Conservation (phyloP, 2,329 filamentous ascomycete species). For the Biscogniauxia mediterranea region DNA sequence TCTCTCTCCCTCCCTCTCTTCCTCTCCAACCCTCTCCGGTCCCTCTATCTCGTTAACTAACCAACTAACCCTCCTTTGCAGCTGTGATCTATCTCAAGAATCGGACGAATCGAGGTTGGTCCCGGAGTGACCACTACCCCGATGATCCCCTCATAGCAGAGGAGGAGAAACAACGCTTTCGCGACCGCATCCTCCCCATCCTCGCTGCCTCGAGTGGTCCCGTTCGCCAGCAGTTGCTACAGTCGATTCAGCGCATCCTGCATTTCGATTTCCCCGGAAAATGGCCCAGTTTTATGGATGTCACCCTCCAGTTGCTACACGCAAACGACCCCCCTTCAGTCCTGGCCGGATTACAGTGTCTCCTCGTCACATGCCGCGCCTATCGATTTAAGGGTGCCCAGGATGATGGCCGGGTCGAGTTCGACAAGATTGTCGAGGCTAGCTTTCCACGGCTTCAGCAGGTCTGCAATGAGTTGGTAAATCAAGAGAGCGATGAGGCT, state of each 20-base stretch:
- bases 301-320: constrained; percentile 84
- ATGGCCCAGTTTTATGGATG: constrained; percentile 94
- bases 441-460: constrained; percentile 84
- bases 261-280: constrained; percentile 91
- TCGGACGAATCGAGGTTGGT: constrained; percentile 90
- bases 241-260: constrained; percentile 92
- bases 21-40: constrained; percentile 13
- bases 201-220: constrained; percentile 77
- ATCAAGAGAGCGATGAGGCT: constrained; percentile 89
- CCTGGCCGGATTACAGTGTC: constrained; percentile 88
- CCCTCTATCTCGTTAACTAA: neutral
- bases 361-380: constrained; percentile 90
- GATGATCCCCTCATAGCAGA: constrained; percentile 77
- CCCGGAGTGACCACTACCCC: constrained; percentile 70
- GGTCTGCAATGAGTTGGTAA: constrained; percentile 85
- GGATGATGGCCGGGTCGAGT: constrained; percentile 74
- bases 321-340: constrained; percentile 84
- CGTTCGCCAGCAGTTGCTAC: constrained; percentile 89
- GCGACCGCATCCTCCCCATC: constrained; percentile 84
- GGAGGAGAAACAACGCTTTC: constrained; percentile 82
- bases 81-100: constrained; percentile 98
- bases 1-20: constrained; percentile 22
- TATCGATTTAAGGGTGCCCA: constrained; percentile 88
- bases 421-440: constrained; percentile 89
- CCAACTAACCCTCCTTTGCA: constrained; percentile 37